Conservation (phyloP, 805 yeast genomes). For the Cyberlindnera petersonii region DNA sequence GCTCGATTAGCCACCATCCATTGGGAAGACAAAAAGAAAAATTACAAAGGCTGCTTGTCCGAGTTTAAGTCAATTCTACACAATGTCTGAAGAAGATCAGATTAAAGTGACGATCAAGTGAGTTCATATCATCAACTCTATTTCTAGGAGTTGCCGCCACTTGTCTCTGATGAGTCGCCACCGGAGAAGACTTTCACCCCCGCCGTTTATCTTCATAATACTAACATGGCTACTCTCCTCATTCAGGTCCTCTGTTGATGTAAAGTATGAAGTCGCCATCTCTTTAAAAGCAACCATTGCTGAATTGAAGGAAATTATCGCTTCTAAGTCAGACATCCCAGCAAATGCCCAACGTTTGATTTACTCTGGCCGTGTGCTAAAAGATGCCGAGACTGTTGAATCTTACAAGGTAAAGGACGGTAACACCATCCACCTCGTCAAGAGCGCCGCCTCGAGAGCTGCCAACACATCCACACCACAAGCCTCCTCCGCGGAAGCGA, state of each 20-base stretch:
- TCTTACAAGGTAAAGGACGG: constrained; percentile 81
- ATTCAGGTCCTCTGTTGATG: constrained; percentile 61
- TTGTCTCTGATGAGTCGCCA: background rate
- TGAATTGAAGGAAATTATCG: constrained; percentile 65
- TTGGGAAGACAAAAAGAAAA: too few species aligned
- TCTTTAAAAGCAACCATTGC: constrained; percentile 52
- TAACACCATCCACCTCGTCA: constrained; percentile 85
- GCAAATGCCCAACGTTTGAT: constrained; percentile 82
- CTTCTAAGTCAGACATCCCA: constrained; percentile 59
- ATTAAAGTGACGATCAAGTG: constrained; percentile 25
- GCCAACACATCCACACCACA: constrained; percentile 26
- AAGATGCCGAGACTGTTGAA: constrained; percentile 72
- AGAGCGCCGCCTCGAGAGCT: constrained; percentile 57
- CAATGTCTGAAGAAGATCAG: constrained; percentile 19
- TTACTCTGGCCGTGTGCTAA: constrained; percentile 90
- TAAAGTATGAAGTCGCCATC: constrained; percentile 65
- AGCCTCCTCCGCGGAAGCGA: constrained; percentile 12
- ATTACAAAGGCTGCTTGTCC: too few species aligned
- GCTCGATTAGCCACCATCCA: too few species aligned
- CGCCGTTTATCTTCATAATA: background rate
- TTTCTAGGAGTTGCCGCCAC: too few species aligned
- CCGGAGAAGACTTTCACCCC: too few species aligned
- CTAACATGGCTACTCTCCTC: constrained; percentile 4
- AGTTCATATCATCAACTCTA: too few species aligned
- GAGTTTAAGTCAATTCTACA: too few species aligned